Evolutionary conservation across 148 eudicot genomes (phyloP), one percentile per base, ranked within the genome.

Genomic region (Rhododendron simsii): DNA sequence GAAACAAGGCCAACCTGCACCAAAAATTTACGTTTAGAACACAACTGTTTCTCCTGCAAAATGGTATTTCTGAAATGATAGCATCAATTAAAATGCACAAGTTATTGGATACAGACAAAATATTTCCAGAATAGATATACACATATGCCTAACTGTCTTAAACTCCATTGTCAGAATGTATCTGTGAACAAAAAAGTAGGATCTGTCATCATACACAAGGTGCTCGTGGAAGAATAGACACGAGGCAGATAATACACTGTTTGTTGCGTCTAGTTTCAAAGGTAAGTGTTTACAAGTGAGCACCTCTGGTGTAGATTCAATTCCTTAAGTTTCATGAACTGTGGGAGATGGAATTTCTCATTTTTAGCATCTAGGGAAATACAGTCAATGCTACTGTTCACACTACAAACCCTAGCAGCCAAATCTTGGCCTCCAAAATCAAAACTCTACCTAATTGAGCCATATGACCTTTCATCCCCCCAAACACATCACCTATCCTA

Each of bases 1-100:
- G 99, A 97, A 90, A 94, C 98, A 80, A 97, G 94, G 80, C 99
- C 99, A 85, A 97, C 98, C 99, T 97, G 96, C 92, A 93, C 35
- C 33, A 26, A 10, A 61, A 67, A 67, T n/a, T 67, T 26, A 26
- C 10, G 5, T 26, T 67, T 2, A n/a, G 74, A 67, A 67, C 13
- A 67, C 35, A 3, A 28, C 74, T 67, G 30, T 10, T 65, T n/a
- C 33, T 65, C 73, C 73, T 9, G 35, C 45, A 76, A 59, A 65
- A 26, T 26, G 30, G 33, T 26, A n/a, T 65, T 26, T 11, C 9
- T 26, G 10, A 65, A 65, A 65, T 26, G 73, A 65, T 26, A 65
- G 35, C 33, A 65, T 26, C 73, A 48, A 28, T 65, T 65, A 65
- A 65, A 65, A 65, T n/a, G 73, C 73, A 26, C 12, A n/a, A 65